Base-by-base conservation (phyloP, 139 green algal genomes). In the Edaphochlamys debaryana region DNA sequence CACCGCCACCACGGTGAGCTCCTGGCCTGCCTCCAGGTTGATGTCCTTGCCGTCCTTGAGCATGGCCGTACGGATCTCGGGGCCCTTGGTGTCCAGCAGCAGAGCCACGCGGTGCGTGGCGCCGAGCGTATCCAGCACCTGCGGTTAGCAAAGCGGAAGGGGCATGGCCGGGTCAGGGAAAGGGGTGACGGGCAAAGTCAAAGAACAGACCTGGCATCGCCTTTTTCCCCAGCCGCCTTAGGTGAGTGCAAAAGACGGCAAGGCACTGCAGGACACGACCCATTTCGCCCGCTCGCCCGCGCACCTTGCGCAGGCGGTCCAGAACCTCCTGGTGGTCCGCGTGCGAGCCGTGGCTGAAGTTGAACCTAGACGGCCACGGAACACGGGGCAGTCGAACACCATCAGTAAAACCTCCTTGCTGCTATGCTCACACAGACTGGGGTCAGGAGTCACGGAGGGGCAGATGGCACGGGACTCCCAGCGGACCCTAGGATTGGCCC, bases 331-430 rank as follows among this genome's bases (percentile, higher is more conserved):
- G 67, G 73, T 95, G 92, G 32, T 64, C 86, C 17, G 94, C 91
- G 80, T 97, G 94, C 25, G 68, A 79, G 36, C 94, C 94, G 83
- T 97, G 94, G 30, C 88, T 94, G 86, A 97, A 97, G 88, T 97
- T 97, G 83, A 97, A 95, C 48, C 94, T 84, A 66, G 19, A n/a
- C n/a, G n/a, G n/a, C 8, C 22, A 30, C 25, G 48, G 30, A 40
- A 4, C 67, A 36, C 58, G 17, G 58, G 30, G 8, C 29, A 17
- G 7, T 3, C 8, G 34, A 42, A 45, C 34, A 45, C 11, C 11
- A 69, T 45, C 29, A 38, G 8, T 7, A 38, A 17, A 38, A 67
- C 20, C 29, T 30, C 19, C 17, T 34, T 17, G 58, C 19, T 9
- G 58, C n/a, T n/a, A n/a, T n/a, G n/a, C n/a, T n/a, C n/a, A n/a